Percentiles rank a stretch among this genome's conserved stretches.
Evolutionary conservation across 805 yeast species (phyloP).

Genomic region (Saturnispora besseyi): DNA sequence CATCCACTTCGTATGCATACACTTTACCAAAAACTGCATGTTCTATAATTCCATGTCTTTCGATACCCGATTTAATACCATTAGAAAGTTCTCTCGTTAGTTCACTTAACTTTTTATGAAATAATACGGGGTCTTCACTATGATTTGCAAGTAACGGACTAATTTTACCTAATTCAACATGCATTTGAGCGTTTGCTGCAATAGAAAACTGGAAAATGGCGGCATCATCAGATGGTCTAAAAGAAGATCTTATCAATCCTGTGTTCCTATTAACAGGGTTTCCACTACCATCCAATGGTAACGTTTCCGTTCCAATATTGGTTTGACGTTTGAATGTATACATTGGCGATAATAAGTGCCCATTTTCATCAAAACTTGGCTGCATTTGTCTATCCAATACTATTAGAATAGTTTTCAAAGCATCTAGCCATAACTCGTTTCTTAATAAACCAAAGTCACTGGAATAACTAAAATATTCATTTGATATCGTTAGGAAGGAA

Average conservation of each 20-base stretch:
- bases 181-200: slow-evolving; percentile 76
- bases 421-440: slow-evolving; percentile 46
- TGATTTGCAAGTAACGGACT: slow-evolving; percentile 21
- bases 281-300: slow-evolving; percentile 70
- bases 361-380: slow-evolving; percentile 50
- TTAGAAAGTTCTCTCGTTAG: slow-evolving; percentile 31
- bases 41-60: slow-evolving; percentile 52
- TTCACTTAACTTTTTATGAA: slow-evolving; percentile 14
- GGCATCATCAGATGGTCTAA: slow-evolving; percentile 85
- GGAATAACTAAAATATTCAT: slow-evolving; percentile 56
- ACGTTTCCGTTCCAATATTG: slow-evolving; percentile 69
- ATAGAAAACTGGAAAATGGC: slow-evolving; percentile 70
- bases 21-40: slow-evolving; percentile 69
- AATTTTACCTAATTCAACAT: slow-evolving; percentile 46
- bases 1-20: slow-evolving; percentile 84
- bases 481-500: slow-evolving; percentile 65
- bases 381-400: slow-evolving; percentile 52
- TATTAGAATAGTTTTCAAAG: slow-evolving; percentile 41
- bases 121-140: background rate
- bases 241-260: slow-evolving; percentile 72
- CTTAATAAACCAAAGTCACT: slow-evolving; percentile 40
- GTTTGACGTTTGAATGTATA: slow-evolving; percentile 72
- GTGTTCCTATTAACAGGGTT: slow-evolving; percentile 69
- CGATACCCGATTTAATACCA: slow-evolving; percentile 45
- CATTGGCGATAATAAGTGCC: slow-evolving; percentile 37